Evolutionary conservation across 768 basidiomycete genomes (phyloP).

Genomic region (Psilocybe cubensis): DNA sequence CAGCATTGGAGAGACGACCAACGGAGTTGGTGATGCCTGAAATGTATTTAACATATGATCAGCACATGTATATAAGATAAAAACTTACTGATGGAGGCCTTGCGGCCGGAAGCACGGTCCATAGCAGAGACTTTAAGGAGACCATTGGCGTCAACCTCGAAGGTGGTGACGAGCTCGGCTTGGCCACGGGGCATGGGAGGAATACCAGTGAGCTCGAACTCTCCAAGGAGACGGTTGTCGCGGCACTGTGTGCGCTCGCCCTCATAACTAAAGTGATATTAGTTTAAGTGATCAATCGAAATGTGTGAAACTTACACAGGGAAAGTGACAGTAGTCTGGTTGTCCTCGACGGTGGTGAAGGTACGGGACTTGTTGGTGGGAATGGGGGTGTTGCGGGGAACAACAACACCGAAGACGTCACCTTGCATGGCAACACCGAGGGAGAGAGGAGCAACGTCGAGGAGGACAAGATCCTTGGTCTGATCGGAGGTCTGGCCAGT

Average conservation of each 20-base stretch:
- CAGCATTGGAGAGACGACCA: slow-evolving; percentile 94
- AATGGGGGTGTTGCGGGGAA: slow-evolving; percentile 99
- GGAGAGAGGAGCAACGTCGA: slow-evolving; percentile 97
- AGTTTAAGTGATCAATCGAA: too few relatives aligned
- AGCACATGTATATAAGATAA: neutral
- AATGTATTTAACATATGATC: neutral
- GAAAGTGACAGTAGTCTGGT: slow-evolving; percentile 99
- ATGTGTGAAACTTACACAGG: slow-evolving; percentile 69
- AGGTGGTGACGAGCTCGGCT: slow-evolving; percentile 98
- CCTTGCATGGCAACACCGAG: slow-evolving; percentile 99
- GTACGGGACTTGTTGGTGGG: slow-evolving; percentile 99
- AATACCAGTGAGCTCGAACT: slow-evolving; percentile 99
- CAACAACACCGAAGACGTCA: slow-evolving; percentile 99
- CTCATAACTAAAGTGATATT: slow-evolving; percentile 69
- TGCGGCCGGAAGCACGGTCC: slow-evolving; percentile 98
- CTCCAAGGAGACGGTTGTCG: slow-evolving; percentile 98
- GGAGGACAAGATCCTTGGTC: slow-evolving; percentile 96
- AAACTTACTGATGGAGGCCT: slow-evolving; percentile 91
- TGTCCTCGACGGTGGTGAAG: slow-evolving; percentile 99
- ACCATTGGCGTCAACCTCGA: slow-evolving; percentile 99
- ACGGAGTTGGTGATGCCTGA: slow-evolving; percentile 98
- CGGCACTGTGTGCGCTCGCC: slow-evolving; percentile 99
- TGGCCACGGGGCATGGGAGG: slow-evolving; percentile 99
- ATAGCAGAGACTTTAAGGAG: slow-evolving; percentile 97
- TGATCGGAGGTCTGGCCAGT: slow-evolving; percentile 99